Evolutionary conservation across 306 rosid species (phyloP), one percentile per base, ranked within the genome.

Genomic region (Trifolium pratense): DNA sequence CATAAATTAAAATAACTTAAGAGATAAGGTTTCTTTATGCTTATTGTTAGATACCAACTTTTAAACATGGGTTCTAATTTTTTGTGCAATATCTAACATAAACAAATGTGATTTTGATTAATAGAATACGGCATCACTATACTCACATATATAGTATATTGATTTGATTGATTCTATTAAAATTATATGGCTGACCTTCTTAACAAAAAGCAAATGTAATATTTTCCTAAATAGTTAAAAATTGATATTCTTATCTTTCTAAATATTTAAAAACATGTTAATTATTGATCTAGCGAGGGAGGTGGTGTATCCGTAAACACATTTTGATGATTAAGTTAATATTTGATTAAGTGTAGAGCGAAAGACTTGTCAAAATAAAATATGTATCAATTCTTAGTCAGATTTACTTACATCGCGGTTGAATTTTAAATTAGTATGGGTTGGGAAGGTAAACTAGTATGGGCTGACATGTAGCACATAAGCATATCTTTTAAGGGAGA

Each of bases 21-120:
- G 78, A 79, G 74, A 78, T 71, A 56, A 78, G 74, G 45, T 78
- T 43, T 56, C 68, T 62, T 42, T 64, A 36, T 64, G 21, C 49
- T 55, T 40, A 14, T 52, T 3, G 59, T 9, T 67, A 20, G 62
- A 70, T 78, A 32, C 31, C 68, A 63, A 42, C 73, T 78, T 78
- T 71, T 52, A 63, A 63, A 63, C 8, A 11, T 12, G 15, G 36
- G 52, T 32, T 13, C 18, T 56, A 42, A n/a, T 65, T 72, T 60
- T 64, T 62, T 29, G 67, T 18, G 59, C 8, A 62, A 55, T 64
- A 77, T 72, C 55, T 59, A 66, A 15, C 8, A 52, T 29, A 1
- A 70, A 40, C 2, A 70, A 78, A 9, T 49, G 31, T 39, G 57
- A 52, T 36, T 51, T 39, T n/a, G 16, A 48, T 68, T 46, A 46